These are phyloP conservation scores for Nothophoma quercina DNA, from an alignment of 2,329 filamentous ascomycete genomes.

Conservation along the genomic window DNA sequence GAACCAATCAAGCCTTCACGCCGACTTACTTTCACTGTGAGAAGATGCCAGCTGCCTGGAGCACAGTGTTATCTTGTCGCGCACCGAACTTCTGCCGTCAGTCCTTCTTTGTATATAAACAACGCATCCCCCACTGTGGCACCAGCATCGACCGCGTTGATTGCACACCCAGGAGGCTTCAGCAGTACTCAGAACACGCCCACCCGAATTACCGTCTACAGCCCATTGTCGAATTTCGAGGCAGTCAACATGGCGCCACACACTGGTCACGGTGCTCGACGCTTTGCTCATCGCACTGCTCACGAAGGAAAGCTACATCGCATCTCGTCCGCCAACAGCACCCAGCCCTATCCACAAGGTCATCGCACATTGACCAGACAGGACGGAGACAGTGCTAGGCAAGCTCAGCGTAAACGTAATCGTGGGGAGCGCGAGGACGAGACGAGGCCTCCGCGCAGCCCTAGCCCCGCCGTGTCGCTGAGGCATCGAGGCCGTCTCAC, in stretches of 20 bases:
- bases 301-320: not conserved
- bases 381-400: slow-evolving; percentile 4
- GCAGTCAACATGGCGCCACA: slow-evolving; percentile 5
- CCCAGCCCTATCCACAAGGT: not conserved
- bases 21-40: slow-evolving; percentile 10
- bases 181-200: not conserved
- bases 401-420: slow-evolving; percentile 5
- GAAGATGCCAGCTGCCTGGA: not conserved
- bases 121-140: not conserved
- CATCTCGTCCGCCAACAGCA: not conserved
- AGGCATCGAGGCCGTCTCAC: not conserved
- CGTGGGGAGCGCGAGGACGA: slow-evolving; percentile 1
- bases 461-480: not conserved
- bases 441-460: not conserved
- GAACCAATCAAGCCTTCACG: slow-evolving; percentile 1
- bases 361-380: not conserved
- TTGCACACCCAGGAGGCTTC: not conserved
- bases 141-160: not conserved
- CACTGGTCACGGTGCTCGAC: not conserved
- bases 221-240: not conserved
- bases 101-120: slow-evolving; percentile 11
- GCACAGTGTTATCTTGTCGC: not conserved
- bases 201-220: not conserved
- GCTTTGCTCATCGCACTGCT: not conserved
- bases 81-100: not conserved